Percentiles rank a stretch among this genome's conserved stretches.
Conservation (phyloP, 2,329 filamentous ascomycete species). For the Pestalotiopsis sp. region DNA sequence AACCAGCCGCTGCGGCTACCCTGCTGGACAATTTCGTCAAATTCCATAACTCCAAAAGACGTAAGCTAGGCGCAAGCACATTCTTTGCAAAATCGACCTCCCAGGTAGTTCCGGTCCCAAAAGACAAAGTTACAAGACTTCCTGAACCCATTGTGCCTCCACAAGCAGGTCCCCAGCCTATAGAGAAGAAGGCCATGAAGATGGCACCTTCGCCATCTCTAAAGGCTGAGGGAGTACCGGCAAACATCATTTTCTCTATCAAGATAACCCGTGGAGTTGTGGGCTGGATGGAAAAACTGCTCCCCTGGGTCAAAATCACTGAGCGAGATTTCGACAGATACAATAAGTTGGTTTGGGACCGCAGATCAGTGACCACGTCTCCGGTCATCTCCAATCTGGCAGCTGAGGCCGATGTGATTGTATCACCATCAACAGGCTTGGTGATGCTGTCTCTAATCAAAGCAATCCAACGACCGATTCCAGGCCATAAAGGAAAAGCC, state of each 20-base stretch:
- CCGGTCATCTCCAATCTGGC: conserved; percentile 40
- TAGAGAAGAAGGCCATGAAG: background rate
- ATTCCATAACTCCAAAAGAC: conserved; percentile 28
- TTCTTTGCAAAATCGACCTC: conserved; percentile 22
- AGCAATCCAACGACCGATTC: conserved; percentile 71
- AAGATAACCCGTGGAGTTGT: conserved; percentile 49
- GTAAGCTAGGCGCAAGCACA: conserved; percentile 26
- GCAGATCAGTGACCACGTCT: conserved; percentile 33
- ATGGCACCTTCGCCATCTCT: conserved; percentile 18
- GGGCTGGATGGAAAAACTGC: conserved; percentile 49
- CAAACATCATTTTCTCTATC: conserved; percentile 55
- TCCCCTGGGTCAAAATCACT: conserved; percentile 54
- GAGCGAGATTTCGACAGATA: conserved; percentile 60
- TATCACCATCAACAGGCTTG: conserved; percentile 71
- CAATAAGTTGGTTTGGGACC: conserved; percentile 37
- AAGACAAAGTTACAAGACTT: background rate
- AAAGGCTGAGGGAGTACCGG: conserved; percentile 4
- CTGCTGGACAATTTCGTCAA: conserved; percentile 30
- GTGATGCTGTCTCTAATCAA: conserved; percentile 73
- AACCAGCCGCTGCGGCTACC: conserved; percentile 24
- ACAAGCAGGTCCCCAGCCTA: background rate
- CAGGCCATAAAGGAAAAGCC: conserved; percentile 53
- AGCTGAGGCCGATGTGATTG: conserved; percentile 71
- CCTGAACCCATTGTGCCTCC: background rate
- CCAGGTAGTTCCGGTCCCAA: background rate